These are phyloP conservation scores for Eleusine indica DNA, from an alignment of 176 grass and related monocot species.

Conservation along the genomic window DNA sequence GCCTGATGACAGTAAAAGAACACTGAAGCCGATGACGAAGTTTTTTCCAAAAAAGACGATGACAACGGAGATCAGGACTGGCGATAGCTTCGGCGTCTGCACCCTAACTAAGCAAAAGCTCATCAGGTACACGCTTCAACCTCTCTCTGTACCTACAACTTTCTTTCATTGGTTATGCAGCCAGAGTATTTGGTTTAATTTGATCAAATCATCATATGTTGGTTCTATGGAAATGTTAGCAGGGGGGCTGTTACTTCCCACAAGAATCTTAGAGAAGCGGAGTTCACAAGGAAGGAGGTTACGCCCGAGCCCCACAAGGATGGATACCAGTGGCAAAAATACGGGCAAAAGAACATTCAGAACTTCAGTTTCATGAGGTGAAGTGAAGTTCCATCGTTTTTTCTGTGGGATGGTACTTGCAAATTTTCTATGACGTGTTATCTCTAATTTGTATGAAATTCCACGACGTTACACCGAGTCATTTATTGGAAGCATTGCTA, in stretches of 20 bases:
- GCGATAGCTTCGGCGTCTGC: neutral
- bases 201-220: neutral
- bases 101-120: slow-evolving; percentile 9
- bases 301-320: slow-evolving; percentile 45
- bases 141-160: neutral
- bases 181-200: neutral
- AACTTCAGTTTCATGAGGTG: slow-evolving; percentile 41
- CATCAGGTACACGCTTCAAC: neutral
- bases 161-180: neutral
- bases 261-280: slow-evolving; percentile 31
- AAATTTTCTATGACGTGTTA: no score
- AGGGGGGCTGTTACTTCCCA: neutral
- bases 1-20: neutral
- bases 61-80: neutral
- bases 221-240: slow-evolving; percentile 4
- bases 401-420: neutral
- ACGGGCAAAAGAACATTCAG: slow-evolving; percentile 61
- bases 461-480: neutral
- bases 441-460: no score
- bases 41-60: no score
- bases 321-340: slow-evolving; percentile 59
- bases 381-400: neutral
- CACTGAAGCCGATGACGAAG: no score
- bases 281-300: slow-evolving; percentile 19
- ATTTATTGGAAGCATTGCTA: neutral